Conservation (phyloP, 164 flowering plant species). For the Macadamia integrifolia region DNA sequence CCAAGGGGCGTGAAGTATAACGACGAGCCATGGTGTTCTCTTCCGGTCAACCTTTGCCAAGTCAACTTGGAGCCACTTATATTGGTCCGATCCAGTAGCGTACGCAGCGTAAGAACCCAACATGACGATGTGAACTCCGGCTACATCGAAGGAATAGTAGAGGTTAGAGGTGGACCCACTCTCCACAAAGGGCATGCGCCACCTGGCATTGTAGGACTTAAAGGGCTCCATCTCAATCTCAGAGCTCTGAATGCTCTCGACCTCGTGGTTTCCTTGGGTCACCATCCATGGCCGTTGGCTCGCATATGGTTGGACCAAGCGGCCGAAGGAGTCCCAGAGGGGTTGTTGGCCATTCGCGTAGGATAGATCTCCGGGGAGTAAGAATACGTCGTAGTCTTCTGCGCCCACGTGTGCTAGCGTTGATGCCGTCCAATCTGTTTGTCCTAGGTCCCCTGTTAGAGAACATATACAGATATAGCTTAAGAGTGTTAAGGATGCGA, state of each 20-base stretch:
- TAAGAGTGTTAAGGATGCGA: too few relatives aligned
- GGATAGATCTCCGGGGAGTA: conserved; percentile 77
- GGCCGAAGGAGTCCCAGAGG: conserved; percentile 84
- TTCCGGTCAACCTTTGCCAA: conserved; percentile 48
- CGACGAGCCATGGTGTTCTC: conserved; percentile 75
- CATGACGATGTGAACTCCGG: conserved; percentile 69
- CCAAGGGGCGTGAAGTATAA: conserved; percentile 81
- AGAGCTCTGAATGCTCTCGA: conserved; percentile 50
- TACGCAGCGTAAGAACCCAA: conserved; percentile 77
- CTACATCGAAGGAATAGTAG: conserved; percentile 79
- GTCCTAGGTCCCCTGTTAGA: conserved; percentile 79
- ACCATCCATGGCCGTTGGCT: conserved; percentile 92
- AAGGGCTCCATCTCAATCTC: conserved; percentile 33
- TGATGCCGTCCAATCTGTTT: conserved; percentile 80
- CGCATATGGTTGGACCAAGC: conserved; percentile 68
- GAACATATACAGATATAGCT: too few relatives aligned
- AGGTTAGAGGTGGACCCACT: conserved; percentile 80
- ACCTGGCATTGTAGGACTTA: conserved; percentile 66
- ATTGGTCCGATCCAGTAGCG: conserved; percentile 50
- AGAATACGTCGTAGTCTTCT: conserved; percentile 54
- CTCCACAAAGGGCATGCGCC: conserved; percentile 73
- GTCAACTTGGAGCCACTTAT: conserved; percentile 64
- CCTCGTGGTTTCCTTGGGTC: conserved; percentile 80
- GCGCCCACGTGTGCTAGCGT: conserved; percentile 49
- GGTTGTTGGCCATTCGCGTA: conserved; percentile 71